Percentiles rank a stretch among this genome's conserved stretches.
phyloP scores from a whole-genome alignment of 2,329 filamentous ascomycete species.

The Trichophaea hybrida region DNA sequence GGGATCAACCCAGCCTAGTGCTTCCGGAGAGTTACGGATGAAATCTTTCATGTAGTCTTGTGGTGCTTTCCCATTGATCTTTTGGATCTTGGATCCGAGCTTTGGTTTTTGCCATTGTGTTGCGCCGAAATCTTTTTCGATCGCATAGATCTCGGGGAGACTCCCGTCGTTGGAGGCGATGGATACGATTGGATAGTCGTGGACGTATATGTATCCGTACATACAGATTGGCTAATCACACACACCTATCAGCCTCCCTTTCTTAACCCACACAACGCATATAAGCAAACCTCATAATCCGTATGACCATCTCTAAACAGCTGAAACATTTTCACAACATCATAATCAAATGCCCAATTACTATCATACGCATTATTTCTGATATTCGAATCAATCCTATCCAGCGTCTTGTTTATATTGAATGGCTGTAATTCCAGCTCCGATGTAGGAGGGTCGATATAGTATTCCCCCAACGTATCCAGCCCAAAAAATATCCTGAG shows the following conservation, averaged over 20 bases:
- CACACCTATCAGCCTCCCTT: background rate
- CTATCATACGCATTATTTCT: constrained; percentile 9
- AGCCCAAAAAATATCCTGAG: constrained; percentile 17
- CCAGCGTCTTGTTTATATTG: constrained; percentile 16
- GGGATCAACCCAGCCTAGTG: constrained; percentile 15
- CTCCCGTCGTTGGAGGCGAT: constrained; percentile 4
- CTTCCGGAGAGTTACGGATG: constrained; percentile 12
- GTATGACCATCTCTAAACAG: constrained; percentile 13
- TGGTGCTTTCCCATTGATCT: constrained; percentile 10
- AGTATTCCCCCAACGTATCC: constrained; percentile 15
- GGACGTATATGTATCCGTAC: constrained; percentile 12
- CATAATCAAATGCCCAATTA: constrained; percentile 17
- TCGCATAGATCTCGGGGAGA: constrained; percentile 11
- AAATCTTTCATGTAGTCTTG: constrained; percentile 11
- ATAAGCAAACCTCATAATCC: constrained; percentile 4
- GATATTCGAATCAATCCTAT: constrained; percentile 12
- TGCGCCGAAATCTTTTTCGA: constrained; percentile 9
- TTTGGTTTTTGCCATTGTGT: constrained; percentile 3
- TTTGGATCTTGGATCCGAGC: constrained; percentile 7
- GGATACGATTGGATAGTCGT: constrained; percentile 13
- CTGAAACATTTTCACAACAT: constrained; percentile 14
- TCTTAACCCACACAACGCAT: background rate
- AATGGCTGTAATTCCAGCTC: constrained; percentile 16
- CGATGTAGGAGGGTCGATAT: constrained; percentile 13
- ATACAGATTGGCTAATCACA: constrained; percentile 8